Conservation (phyloP, 2,329 filamentous ascomycete genomes). For the Colletotrichum sp. region DNA sequence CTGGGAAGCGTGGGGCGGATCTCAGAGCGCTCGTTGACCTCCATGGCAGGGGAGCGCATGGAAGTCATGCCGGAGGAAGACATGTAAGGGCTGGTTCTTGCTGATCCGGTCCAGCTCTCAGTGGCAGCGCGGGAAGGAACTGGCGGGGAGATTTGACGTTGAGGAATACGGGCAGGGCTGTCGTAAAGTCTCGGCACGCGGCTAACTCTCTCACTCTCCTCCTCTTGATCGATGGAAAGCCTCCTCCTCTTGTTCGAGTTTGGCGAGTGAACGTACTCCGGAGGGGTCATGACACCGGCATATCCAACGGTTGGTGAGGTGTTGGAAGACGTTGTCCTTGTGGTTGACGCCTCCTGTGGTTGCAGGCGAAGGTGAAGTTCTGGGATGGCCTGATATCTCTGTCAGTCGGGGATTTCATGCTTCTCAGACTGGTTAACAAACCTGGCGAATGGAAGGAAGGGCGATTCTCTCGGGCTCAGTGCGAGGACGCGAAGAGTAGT, state of each 20-base stretch:
- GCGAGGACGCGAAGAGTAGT: slow-evolving; percentile 38
- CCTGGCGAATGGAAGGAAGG: slow-evolving; percentile 59
- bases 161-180: slow-evolving; percentile 34
- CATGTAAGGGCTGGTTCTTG: slow-evolving; percentile 38
- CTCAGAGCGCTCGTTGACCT: slow-evolving; percentile 39
- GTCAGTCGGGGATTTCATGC: slow-evolving; percentile 4
- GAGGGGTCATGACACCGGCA: slow-evolving; percentile 37
- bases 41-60: slow-evolving; percentile 34
- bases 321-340: slow-evolving; percentile 35
- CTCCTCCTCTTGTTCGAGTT: slow-evolving; percentile 53
- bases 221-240: slow-evolving; percentile 45
- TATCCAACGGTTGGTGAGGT: slow-evolving; percentile 37
- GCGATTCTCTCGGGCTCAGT: slow-evolving; percentile 45
- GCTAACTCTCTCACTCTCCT: slow-evolving; percentile 42
- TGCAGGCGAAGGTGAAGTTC: slow-evolving; percentile 44
- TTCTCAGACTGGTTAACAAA: slow-evolving; percentile 29
- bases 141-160: slow-evolving; percentile 41
- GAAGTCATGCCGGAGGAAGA: slow-evolving; percentile 32
- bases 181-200: slow-evolving; percentile 53
- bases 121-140: slow-evolving; percentile 27
- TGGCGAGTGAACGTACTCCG: slow-evolving; percentile 56
- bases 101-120: slow-evolving; percentile 40
- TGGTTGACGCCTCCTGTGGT: slow-evolving; percentile 31
- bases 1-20: slow-evolving; percentile 43
- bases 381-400: slow-evolving; percentile 44